A percentile compares a stretch with the other conserved stretches of the same genome.
These are phyloP conservation scores for Saccharomycopsis amapae DNA, from an alignment of 805 yeast species.

Conservation along the genomic window DNA sequence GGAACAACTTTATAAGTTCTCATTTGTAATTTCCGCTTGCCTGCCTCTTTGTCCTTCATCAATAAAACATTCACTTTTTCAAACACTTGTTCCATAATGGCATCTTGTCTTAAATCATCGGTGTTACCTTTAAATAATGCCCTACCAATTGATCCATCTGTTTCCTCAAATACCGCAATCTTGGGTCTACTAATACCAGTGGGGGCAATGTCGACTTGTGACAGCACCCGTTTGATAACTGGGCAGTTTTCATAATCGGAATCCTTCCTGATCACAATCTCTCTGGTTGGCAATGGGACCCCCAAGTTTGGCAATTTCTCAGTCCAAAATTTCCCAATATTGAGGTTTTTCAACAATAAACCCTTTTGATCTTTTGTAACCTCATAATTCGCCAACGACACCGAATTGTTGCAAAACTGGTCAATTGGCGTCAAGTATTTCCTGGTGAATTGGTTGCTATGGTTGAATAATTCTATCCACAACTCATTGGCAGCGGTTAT, in stretches of 20 bases:
- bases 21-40: slow-evolving; percentile 51
- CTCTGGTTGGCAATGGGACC: slow-evolving; percentile 64
- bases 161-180: slow-evolving; percentile 47
- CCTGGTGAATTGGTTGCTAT: slow-evolving; percentile 19
- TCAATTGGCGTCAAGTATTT: slow-evolving; percentile 39
- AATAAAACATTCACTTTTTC: slow-evolving; percentile 72
- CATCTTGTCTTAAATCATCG: slow-evolving; percentile 92
- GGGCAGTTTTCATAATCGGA: slow-evolving; percentile 43
- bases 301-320: slow-evolving; percentile 34
- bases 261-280: slow-evolving; percentile 34
- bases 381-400: slow-evolving; percentile 44
- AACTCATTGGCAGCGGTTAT: slow-evolving; percentile 47
- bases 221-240: slow-evolving; percentile 38
- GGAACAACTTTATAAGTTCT: slow-evolving; percentile 89
- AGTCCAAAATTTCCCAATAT: slow-evolving; percentile 54
- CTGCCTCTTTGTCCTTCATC: slow-evolving; percentile 44
- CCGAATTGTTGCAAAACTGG: slow-evolving; percentile 42
- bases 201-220: slow-evolving; percentile 50
- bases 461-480: slow-evolving; percentile 32
- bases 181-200: slow-evolving; percentile 89
- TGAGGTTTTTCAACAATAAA: slow-evolving; percentile 27
- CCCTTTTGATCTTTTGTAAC: slow-evolving; percentile 21
- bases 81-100: slow-evolving; percentile 96
- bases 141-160: slow-evolving; percentile 52
- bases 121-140: slow-evolving; percentile 76